Conservation (phyloP, 768 basidiomycete species). For the Tremella yokohamensis region DNA sequence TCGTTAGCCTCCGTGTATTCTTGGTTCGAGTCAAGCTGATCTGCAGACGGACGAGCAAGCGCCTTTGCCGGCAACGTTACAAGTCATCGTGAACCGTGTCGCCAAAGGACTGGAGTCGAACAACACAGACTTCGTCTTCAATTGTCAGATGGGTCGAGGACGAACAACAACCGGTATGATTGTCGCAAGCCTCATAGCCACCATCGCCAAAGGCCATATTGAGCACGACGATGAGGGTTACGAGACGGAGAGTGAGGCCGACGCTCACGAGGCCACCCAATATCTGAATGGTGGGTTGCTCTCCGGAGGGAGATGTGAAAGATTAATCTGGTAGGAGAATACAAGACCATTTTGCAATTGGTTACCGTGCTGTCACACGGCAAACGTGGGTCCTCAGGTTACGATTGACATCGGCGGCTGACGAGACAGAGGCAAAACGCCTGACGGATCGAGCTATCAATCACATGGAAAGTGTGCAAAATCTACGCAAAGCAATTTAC, state of each 20-base stretch:
- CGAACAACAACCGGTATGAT: slow-evolving; percentile 95
- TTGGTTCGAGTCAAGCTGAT: slow-evolving; percentile 10
- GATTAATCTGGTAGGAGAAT: slow-evolving; percentile 67
- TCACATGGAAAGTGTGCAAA: slow-evolving; percentile 88
- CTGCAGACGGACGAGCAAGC: slow-evolving; percentile 94
- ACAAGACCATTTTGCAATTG: slow-evolving; percentile 92
- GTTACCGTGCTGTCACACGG: slow-evolving; percentile 88
- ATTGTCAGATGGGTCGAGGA: slow-evolving; percentile 84
- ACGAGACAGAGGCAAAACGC: slow-evolving; percentile 64
- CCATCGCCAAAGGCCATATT: slow-evolving; percentile 53
- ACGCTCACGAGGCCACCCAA: slow-evolving; percentile 79
- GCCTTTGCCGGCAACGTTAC: slow-evolving; percentile 81
- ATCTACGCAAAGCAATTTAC: slow-evolving; percentile 88
- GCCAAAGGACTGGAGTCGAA: slow-evolving; percentile 55
- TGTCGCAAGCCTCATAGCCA: slow-evolving; percentile 75
- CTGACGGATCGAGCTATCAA: slow-evolving; percentile 85
- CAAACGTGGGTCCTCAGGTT: slow-evolving; percentile 56
- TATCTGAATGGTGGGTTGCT: slow-evolving; percentile 70
- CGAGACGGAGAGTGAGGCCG: slow-evolving; percentile 59
- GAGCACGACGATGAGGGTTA: slow-evolving; percentile 23
- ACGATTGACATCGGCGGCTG: not conserved
- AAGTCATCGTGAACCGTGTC: slow-evolving; percentile 72
- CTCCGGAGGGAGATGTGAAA: not conserved
- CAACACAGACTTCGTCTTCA: slow-evolving; percentile 65
- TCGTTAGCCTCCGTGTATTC: slow-evolving; percentile 59